A percentile compares a stretch with the other conserved stretches of the same genome.
Conservation (phyloP, 805 yeast species). For the Teunomyces panamensis region DNA sequence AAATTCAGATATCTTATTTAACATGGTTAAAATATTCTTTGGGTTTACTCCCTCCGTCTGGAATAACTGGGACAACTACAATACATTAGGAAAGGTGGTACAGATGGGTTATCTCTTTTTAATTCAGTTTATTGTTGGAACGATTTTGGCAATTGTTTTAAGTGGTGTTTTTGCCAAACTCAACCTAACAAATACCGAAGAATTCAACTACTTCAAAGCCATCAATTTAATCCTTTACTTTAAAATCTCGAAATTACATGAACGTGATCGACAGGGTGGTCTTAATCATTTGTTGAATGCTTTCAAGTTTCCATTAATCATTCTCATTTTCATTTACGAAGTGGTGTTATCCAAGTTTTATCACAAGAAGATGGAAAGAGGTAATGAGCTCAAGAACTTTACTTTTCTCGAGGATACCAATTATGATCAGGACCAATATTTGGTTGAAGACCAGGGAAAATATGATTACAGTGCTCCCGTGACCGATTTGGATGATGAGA, state of each 20-base stretch:
- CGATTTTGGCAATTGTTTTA: slow-evolving; percentile 54
- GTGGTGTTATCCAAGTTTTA: slow-evolving; percentile 19
- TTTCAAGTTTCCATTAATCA: slow-evolving; percentile 34
- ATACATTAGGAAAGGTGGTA: slow-evolving; percentile 44
- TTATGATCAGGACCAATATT: slow-evolving; percentile 28
- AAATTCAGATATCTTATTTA: slow-evolving; percentile 46
- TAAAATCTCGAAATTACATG: slow-evolving; percentile 26
- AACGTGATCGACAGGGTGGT: slow-evolving; percentile 5
- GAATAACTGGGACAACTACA: slow-evolving; percentile 51
- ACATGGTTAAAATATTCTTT: slow-evolving; percentile 49
- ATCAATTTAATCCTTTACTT: slow-evolving; percentile 37
- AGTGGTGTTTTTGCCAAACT: slow-evolving; percentile 39
- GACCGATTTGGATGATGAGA: slow-evolving; percentile 9
- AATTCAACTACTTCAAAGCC: slow-evolving; percentile 39
- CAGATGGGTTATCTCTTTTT: slow-evolving; percentile 51
- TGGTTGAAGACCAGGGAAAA: slow-evolving; percentile 14
- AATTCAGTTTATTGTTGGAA: slow-evolving; percentile 52
- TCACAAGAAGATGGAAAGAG: slow-evolving; percentile 11
- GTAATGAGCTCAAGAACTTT: slow-evolving; percentile 26
- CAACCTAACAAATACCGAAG: slow-evolving; percentile 30
- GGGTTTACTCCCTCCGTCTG: slow-evolving; percentile 63
- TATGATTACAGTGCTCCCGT: slow-evolving; percentile 9
- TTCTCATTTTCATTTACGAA: slow-evolving; percentile 34
- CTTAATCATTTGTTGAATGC: slow-evolving; percentile 17
- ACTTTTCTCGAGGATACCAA: slow-evolving; percentile 33